Conservation (phyloP, 148 eudicot species). For the Vaccinium corymbosum region DNA sequence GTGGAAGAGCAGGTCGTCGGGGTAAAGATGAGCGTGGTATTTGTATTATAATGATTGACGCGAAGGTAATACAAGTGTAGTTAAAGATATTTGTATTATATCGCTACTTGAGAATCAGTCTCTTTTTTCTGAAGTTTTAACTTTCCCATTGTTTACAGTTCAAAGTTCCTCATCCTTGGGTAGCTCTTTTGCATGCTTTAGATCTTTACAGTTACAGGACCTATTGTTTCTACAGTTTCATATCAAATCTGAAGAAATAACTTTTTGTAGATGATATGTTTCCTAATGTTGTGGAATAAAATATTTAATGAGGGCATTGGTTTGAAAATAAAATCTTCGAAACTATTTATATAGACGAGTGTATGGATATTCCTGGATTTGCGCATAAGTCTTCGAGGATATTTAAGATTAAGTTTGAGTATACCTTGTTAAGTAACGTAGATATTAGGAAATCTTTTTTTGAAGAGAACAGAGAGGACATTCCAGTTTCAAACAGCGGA, state of each 20-base stretch:
- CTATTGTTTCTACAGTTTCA: background rate
- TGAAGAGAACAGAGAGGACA: background rate
- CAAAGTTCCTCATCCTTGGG: background rate
- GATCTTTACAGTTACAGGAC: background rate
- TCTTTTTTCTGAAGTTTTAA: background rate
- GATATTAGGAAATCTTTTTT: background rate
- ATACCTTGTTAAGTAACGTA: background rate
- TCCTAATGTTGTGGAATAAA: background rate
- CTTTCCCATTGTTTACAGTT: background rate
- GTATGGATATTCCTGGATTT: background rate
- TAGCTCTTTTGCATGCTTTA: background rate
- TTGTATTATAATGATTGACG: slow-evolving; percentile 96
- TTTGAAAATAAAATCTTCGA: background rate
- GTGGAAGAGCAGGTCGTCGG: slow-evolving; percentile 99
- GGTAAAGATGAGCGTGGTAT: slow-evolving; percentile 99
- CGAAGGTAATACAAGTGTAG: slow-evolving; percentile 48
- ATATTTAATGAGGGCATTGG: background rate
- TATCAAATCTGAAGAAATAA: background rate
- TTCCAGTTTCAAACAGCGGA: background rate
- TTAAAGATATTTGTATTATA: background rate
- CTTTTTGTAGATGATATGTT: background rate
- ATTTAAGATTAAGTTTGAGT: background rate
- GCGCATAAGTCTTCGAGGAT: background rate
- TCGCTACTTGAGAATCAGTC: background rate
- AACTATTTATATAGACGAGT: background rate